phyloP scores from a whole-genome alignment of 352 stramenopile genomes.

The Thalassiosira hispida region DNA sequence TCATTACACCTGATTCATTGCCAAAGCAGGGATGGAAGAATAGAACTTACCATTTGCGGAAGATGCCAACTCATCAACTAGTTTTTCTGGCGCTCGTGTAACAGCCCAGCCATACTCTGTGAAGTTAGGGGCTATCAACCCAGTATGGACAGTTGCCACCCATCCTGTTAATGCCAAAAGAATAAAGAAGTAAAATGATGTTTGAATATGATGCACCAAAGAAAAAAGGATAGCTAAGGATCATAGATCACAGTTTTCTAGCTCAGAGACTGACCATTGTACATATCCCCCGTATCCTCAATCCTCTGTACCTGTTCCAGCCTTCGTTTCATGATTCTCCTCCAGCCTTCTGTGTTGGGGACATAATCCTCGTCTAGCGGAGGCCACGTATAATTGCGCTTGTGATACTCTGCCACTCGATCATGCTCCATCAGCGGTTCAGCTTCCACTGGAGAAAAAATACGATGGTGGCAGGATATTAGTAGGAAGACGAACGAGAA shows the following conservation, averaged over 20 bases:
- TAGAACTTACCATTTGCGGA: background rate
- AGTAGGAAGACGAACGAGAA: background rate
- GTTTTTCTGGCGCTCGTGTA: background rate
- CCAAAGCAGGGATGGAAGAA: background rate
- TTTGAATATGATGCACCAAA: too few species aligned
- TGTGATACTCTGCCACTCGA: conserved; percentile 47
- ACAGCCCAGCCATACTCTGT: conserved; percentile 50
- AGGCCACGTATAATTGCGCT: conserved; percentile 55
- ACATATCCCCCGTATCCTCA: conserved; percentile 38
- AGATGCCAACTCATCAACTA: conserved; percentile 4
- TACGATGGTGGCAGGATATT: background rate
- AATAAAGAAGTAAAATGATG: too few species aligned
- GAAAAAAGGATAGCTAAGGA: too few species aligned
- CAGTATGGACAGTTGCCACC: conserved; percentile 32
- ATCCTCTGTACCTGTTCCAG: conserved; percentile 50
- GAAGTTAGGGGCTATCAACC: conserved; percentile 45
- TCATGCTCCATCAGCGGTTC: conserved; percentile 29
- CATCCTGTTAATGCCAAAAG: background rate
- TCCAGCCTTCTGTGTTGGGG: conserved; percentile 59
- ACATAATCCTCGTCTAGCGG: conserved; percentile 21
- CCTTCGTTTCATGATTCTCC: conserved; percentile 41
- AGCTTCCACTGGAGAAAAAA: background rate
- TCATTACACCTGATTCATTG: conserved; percentile 40
- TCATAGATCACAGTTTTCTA: too few species aligned
- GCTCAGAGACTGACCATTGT: conserved; percentile 54